phyloP scores from a whole-genome alignment of 257 asterid genomes.

The Salvia miltiorrhiza region DNA sequence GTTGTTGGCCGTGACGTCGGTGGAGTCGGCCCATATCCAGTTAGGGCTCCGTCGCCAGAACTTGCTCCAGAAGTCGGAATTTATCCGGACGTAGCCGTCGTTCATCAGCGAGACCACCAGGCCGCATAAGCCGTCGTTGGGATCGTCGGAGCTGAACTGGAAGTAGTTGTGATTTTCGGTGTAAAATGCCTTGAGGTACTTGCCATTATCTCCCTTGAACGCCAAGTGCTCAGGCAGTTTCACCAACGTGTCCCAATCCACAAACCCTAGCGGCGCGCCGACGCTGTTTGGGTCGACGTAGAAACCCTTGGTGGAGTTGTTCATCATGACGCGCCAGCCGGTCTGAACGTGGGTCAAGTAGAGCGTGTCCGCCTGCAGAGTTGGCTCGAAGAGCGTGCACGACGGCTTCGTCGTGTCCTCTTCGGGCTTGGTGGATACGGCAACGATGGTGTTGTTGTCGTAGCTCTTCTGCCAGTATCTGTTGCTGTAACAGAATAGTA shows the following conservation, averaged over 20 bases:
- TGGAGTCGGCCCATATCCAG: neutral
- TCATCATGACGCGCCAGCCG: neutral
- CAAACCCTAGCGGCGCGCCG: too few relatives aligned
- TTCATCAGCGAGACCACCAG: too few relatives aligned
- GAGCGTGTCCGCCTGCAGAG: neutral
- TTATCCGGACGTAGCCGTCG: too few relatives aligned
- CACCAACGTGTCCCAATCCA: too few relatives aligned
- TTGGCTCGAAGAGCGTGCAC: neutral
- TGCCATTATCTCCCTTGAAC: too few relatives aligned
- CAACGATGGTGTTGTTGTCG: neutral
- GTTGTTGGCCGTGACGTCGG: too few relatives aligned
- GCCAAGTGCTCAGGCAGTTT: too few relatives aligned
- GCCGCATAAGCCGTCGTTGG: neutral
- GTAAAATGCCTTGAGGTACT: too few relatives aligned
- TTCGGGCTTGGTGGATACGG: neutral
- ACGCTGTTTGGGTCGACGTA: neutral
- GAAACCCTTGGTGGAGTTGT: neutral
- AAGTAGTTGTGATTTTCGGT: neutral
- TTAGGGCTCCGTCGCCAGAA: too few relatives aligned
- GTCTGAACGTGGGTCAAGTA: neutral
- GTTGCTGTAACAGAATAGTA: neutral
- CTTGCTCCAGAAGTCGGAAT: too few relatives aligned
- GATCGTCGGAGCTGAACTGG: neutral
- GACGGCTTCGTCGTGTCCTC: neutral
- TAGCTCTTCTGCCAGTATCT: neutral